A percentile compares a stretch with the other conserved stretches of the same genome.
Evolutionary conservation across 1,284 basidiomycete genomes (phyloP).

Genomic region (Lentinula novae-zelandiae): DNA sequence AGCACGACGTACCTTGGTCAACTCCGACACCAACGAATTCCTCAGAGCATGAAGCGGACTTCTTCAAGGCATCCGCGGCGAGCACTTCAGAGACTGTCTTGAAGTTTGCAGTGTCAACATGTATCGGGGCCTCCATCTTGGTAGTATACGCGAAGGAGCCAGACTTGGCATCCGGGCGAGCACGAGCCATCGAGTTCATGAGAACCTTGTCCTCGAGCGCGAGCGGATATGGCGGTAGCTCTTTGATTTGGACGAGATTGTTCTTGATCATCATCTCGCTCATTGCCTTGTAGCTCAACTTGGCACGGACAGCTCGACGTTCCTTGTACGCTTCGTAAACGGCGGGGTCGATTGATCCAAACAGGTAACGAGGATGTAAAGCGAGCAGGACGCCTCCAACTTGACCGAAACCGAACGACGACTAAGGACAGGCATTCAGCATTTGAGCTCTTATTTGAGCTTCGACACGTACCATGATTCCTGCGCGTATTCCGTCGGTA

Average conservation of each 20-base stretch:
- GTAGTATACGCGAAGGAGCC: slow-evolving; percentile 80
- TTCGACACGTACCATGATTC: slow-evolving; percentile 66
- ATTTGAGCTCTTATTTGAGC: not conserved
- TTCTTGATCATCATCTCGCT: slow-evolving; percentile 93
- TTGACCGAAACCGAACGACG: slow-evolving; percentile 99
- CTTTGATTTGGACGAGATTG: slow-evolving; percentile 94
- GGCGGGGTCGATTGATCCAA: slow-evolving; percentile 75
- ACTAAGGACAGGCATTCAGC: slow-evolving; percentile 38
- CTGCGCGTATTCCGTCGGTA: slow-evolving; percentile 88
- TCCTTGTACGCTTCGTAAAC: slow-evolving; percentile 75
- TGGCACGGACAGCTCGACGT: slow-evolving; percentile 67
- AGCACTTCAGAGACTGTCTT: slow-evolving; percentile 57
- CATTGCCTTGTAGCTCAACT: slow-evolving; percentile 88
- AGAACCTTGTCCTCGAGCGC: slow-evolving; percentile 89
- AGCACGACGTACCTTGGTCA: slow-evolving; percentile 63
- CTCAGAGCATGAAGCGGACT: slow-evolving; percentile 32
- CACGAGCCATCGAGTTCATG: slow-evolving; percentile 90
- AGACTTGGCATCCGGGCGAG: slow-evolving; percentile 78
- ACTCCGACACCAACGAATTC: slow-evolving; percentile 71
- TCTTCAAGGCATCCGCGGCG: slow-evolving; percentile 34
- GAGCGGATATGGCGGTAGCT: slow-evolving; percentile 84
- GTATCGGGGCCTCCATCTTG: slow-evolving; percentile 53
- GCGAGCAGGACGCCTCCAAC: slow-evolving; percentile 91
- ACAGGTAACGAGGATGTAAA: slow-evolving; percentile 89
- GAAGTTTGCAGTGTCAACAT: slow-evolving; percentile 65